Base-by-base conservation (phyloP, 345 rosid genomes). In the Salix caprea region DNA sequence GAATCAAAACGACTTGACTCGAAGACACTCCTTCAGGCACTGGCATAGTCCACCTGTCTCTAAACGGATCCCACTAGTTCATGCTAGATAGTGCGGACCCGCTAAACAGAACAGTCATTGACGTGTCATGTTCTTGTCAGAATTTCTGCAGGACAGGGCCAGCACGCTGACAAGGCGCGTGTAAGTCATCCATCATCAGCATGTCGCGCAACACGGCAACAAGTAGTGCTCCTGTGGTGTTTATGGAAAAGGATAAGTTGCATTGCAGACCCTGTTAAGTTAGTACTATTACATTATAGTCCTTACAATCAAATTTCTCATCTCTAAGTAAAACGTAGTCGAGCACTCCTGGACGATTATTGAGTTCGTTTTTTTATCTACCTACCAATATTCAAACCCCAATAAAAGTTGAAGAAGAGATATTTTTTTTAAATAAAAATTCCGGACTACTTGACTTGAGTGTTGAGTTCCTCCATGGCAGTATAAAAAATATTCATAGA, bases 81-180 rank as follows among this genome's bases (percentile, higher is more conserved):
- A 21, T 40, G 74, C 21, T 6, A 16, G 10, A n/a, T 14, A 3
- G 26, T 30, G n/a, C 36, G 70, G 76, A 72, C 50, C 77, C 69
- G 72, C 65, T 1, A 37, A 28, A 74, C 28, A 4, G 12, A 13
- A 60, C 16, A 5, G 2, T 64, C 15, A 6, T 46, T 76, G 71
- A 37, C 79, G 81, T 75, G 81, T 78, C 68, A 40, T 46, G n/a
- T 48, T 18, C 7, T 2, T 13, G 13, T 7, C 46, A 65, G 9
- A 12, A 26, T 65, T 28, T 13, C 11, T 13, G 23, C 21, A 37
- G 15, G 68, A 32, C 62, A 30, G 44, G 5, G 12, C 65, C 1
- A 60, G 65, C 60, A 65, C 5, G 52, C 74, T 36, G 72, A 54
- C 71, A 23, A 3, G 76, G 84, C 76, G 81, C 84, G 81, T 77